These are phyloP conservation scores for Sisymbrium altissimum DNA, from an alignment of 345 rosid species.

Conservation along the genomic window DNA sequence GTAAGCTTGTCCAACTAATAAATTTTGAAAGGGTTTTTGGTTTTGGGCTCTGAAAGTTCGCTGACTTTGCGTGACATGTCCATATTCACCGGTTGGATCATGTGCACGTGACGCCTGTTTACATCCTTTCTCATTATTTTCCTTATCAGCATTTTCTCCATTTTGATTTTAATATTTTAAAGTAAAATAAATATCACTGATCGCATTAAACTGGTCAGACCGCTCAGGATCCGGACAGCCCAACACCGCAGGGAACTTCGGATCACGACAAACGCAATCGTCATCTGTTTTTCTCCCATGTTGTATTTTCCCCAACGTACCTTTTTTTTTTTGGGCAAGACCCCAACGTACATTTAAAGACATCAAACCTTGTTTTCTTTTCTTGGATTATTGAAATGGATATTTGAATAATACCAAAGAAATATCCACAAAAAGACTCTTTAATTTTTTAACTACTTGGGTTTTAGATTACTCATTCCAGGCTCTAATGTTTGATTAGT, in stretches of 20 bases:
- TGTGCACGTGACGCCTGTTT: conserved; percentile 37
- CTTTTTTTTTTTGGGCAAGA: no score
- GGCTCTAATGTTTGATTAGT: neutral
- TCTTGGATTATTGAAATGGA: neutral
- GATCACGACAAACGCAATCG: conserved; percentile 27
- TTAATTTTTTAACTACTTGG: neutral
- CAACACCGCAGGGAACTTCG: conserved; percentile 36
- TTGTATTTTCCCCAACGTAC: conserved; percentile 15
- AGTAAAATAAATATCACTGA: neutral
- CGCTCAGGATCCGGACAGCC: conserved; percentile 32
- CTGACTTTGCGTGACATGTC: conserved; percentile 38
- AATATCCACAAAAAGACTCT: neutral
- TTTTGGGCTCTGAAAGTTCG: conserved; percentile 25
- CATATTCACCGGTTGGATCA: conserved; percentile 31
- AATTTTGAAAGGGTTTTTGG: conserved; percentile 15
- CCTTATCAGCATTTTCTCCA: neutral
- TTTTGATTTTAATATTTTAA: neutral
- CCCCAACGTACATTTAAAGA: no score
- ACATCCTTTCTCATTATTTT: conserved; percentile 20
- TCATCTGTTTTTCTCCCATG: conserved; percentile 17
- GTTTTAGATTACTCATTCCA: neutral
- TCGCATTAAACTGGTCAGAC: conserved; percentile 21
- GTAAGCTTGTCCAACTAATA: conserved; percentile 20
- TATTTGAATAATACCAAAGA: neutral
- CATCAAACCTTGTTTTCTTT: neutral